Conservation (phyloP, 495 filamentous ascomycete species). For the Penicillium bovifimosum region DNA sequence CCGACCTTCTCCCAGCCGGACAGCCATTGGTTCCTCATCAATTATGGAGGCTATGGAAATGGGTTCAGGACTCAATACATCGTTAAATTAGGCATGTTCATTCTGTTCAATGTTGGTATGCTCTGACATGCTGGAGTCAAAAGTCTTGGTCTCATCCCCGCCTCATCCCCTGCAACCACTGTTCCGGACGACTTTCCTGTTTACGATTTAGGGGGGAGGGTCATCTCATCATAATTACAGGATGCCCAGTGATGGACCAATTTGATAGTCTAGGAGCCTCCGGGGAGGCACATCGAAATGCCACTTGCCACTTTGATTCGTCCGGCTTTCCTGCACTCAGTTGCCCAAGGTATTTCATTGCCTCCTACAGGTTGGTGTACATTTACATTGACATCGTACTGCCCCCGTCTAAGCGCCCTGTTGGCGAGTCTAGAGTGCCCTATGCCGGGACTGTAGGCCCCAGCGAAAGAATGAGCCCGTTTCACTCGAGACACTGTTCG, state of each 20-base stretch:
- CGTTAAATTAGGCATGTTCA: neutral
- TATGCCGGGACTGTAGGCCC: constrained; percentile 1
- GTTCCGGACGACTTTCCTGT: neutral
- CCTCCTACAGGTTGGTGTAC: neutral
- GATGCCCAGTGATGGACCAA: constrained; percentile 8
- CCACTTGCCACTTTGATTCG: constrained; percentile 25
- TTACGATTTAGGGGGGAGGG: constrained; percentile 16
- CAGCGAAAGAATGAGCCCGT: neutral
- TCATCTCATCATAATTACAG: constrained; percentile 2
- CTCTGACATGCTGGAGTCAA: no score
- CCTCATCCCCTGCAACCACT: neutral
- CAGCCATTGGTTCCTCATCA: neutral
- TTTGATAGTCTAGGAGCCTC: constrained; percentile 23
- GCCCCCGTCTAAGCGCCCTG: constrained; percentile 13
- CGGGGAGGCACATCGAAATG: neutral
- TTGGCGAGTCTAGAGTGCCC: neutral
- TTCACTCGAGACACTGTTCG: constrained; percentile 5
- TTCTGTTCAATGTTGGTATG: neutral
- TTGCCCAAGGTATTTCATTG: neutral
- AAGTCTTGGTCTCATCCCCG: neutral
- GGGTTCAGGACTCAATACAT: neutral
- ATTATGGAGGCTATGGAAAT: neutral
- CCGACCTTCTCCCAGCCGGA: neutral
- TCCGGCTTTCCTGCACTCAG: constrained; percentile 10
- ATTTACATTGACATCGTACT: neutral